Base-by-base conservation (phyloP, 345 rosid species). In the Cardamine resedifolia region DNA sequence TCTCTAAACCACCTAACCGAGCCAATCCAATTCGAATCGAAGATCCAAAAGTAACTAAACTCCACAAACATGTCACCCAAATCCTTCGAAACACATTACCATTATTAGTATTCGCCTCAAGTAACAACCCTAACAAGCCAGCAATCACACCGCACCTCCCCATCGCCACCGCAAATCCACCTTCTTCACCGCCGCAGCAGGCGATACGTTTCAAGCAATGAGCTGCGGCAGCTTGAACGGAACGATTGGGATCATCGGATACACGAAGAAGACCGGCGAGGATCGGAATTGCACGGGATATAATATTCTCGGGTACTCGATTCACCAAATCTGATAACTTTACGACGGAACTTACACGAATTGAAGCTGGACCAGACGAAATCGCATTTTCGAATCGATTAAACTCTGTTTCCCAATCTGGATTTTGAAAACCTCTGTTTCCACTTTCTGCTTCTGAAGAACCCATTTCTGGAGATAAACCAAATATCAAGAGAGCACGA, bases 121-220 rank as follows among this genome's bases (percentile, higher is more conserved):
- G 74, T 72, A 84, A 83, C 30, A 84, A 57, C 65, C 84, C 81
- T 34, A 88, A 69, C 50, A 81, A 43, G 47, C 75, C 44, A 28
- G 31, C 63, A 11, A 73, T 19, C 61, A 64, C 83, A 66, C 83
- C 88, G 26, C 83, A 84, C 52, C 78, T 80, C 52, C 83, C 87
- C 50, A 88, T 77, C 57, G 34, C 64, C 41, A 20, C 23, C 8
- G 84, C 83, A 51, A 84, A 82, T 34, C 73, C 63, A 15, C 84
- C 68, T 24, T 76, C 81, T 48, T 39, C 78, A 3, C 72, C 52
- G 23, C 77, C 81, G 36, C 6, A 56, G 73, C 79, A 68, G 56
- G 87, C 82, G 64, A 88, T 71, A 5, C 80, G 31, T 69, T 80
- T 81, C 56, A 85, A 68, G 69, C 90, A 84, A 77, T 71, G 70